Conservation (phyloP, 148 eudicot species). For the Persicaria maculosa region DNA sequence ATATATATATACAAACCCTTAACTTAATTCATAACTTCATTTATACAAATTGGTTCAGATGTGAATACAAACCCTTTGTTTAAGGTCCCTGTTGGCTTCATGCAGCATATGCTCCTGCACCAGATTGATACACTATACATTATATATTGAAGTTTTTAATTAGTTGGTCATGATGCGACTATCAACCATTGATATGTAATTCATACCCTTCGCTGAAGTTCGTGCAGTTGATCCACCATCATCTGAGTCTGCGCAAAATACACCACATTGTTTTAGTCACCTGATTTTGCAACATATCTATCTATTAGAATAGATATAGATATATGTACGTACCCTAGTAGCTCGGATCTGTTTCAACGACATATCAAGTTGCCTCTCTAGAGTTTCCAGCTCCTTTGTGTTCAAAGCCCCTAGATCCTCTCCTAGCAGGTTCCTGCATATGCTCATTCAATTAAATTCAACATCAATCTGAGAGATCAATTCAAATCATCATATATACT, state of each 20-base stretch:
- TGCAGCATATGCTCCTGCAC: conserved; percentile 67
- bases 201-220: conserved; percentile 75
- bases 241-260: conserved; percentile 51
- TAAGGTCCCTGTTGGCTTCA: conserved; percentile 74
- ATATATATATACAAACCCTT: conserved; percentile 35
- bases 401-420: conserved; percentile 92
- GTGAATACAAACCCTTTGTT: conserved; percentile 48
- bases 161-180: neutral
- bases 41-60: neutral
- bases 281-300: neutral
- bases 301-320: neutral
- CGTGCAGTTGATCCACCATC: conserved; percentile 81
- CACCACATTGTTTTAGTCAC: neutral
- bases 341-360: conserved; percentile 87
- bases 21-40: neutral
- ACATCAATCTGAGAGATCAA: too few relatives aligned
- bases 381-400: conserved; percentile 86
- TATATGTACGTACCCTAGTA: conserved; percentile 42
- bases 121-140: neutral
- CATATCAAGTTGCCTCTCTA: conserved; percentile 86
- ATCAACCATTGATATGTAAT: neutral
- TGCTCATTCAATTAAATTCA: too few relatives aligned
- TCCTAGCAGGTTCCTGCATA: conserved; percentile 70
- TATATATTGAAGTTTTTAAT: neutral
- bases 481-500: too few relatives aligned